Base-by-base conservation (phyloP, 768 basidiomycete genomes). In the Tephrocybe sp. region DNA sequence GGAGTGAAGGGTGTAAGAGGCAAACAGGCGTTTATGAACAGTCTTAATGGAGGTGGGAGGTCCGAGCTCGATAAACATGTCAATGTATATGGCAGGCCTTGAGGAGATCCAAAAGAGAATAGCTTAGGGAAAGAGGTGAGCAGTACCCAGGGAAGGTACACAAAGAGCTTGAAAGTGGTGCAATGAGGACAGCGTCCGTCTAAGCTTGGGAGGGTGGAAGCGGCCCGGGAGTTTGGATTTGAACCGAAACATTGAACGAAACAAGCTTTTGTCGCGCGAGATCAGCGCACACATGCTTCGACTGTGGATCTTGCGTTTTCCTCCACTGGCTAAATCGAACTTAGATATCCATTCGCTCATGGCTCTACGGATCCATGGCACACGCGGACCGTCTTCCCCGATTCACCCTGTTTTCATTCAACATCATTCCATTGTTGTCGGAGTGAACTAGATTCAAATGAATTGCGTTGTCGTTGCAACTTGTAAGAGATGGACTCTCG, bases 91-190 rank as follows among this genome's bases (percentile, higher is more conserved):
- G 16, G 8, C 13, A 10, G 17, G 38, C 12, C 12, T 33, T 44
- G 51, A 16, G 31, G 43, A 53, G 52, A 51, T 53, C 52, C 45
- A 51, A 50, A 26, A 22, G 34, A 43, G 41, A n/a, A 33, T 19
- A 43, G 31, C 39, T 41, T 3, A 6, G 40, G 22, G 20, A 23
- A 9, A 20, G 14, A 23, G 20, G 42, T 23, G 30, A 13, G 39
- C 39, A n/a, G 49, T 14, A 23, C 11, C 19, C 8, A 12, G 5
- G 22, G 22, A 16, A 14, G 26, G 32, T 13, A 17, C 36, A 20
- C 17, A n/a, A 17, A 20, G 16, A 19, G 38, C 35, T 36, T 36
- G 26, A 26, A 14, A 7, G 20, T 6, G 31, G 3, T 1, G 26
- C 26, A 26, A 26, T 26, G 26, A 26, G 26, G 26, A 26, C 26